Conservation (phyloP, 345 rosid species). For the Mangifera indica region DNA sequence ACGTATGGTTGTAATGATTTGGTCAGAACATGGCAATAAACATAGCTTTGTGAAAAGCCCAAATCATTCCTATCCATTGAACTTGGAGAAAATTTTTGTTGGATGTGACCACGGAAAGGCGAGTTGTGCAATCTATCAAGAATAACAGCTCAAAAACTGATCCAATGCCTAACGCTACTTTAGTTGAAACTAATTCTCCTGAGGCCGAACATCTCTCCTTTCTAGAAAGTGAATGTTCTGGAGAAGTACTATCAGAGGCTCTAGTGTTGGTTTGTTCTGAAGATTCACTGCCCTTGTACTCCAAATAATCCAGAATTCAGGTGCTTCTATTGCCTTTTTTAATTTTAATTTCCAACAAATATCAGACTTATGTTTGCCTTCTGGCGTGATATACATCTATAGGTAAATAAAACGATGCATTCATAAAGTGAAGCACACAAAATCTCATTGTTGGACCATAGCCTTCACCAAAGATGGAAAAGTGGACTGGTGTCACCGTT, state of each 20-base stretch:
- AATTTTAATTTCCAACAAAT: slow-evolving; percentile 2
- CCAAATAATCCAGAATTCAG: slow-evolving; percentile 42
- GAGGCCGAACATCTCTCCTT: slow-evolving; percentile 21
- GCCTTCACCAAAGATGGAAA: slow-evolving; percentile 41
- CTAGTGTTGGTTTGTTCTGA: slow-evolving; percentile 46
- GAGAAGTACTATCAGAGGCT: slow-evolving; percentile 19
- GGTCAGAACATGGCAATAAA: too few species aligned
- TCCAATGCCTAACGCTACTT: slow-evolving; percentile 15
- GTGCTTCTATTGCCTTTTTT: slow-evolving; percentile 25
- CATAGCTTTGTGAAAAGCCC: too few species aligned
- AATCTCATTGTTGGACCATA: slow-evolving; percentile 50
- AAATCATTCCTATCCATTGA: too few species aligned
- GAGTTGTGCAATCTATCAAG: slow-evolving; percentile 13
- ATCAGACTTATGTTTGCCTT: too few species aligned
- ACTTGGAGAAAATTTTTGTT: slow-evolving; percentile 8
- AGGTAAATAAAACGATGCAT: slow-evolving; percentile 40
- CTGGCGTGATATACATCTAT: slow-evolving; percentile 21
- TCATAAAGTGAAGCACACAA: slow-evolving; percentile 38
- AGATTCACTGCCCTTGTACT: slow-evolving; percentile 34
- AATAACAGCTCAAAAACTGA: slow-evolving; percentile 16
- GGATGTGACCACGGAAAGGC: slow-evolving; percentile 21
- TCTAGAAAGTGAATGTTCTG: slow-evolving; percentile 17
- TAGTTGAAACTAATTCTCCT: slow-evolving; percentile 13
- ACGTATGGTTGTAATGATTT: too few species aligned
- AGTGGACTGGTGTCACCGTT: slow-evolving; percentile 42